phyloP scores from a whole-genome alignment of 768 basidiomycete genomes.

The Mycena leptocephala region DNA sequence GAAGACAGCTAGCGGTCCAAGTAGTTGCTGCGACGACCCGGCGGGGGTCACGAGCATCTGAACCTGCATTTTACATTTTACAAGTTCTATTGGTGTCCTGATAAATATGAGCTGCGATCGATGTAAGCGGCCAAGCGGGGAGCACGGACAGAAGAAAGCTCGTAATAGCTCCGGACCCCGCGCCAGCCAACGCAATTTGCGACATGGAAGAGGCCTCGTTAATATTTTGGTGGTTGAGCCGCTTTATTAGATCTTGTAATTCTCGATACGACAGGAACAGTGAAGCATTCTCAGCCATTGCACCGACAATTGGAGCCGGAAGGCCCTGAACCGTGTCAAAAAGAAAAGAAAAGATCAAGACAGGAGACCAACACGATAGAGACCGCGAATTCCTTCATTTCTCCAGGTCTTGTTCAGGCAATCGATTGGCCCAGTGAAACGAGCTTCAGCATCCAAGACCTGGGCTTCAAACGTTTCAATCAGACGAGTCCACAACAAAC shows the following conservation, averaged over 20 bases:
- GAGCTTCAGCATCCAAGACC: conserved; percentile 76
- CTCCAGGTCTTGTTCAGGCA: conserved; percentile 88
- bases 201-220: conserved; percentile 71
- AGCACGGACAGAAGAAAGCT: conserved; percentile 88
- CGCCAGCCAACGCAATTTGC: conserved; percentile 88
- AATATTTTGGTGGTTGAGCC: conserved; percentile 49
- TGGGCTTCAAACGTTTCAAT: conserved; percentile 60
- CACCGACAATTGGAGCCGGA: conserved; percentile 93
- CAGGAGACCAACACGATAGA: conserved; percentile 83
- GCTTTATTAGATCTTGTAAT: conserved; percentile 75
- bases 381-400: conserved; percentile 86
- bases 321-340: conserved; percentile 73
- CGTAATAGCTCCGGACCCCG: conserved; percentile 87
- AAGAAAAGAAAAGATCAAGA: background rate
- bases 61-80: conserved; percentile 96
- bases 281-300: conserved; percentile 94
- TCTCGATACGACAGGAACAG: conserved; percentile 92
- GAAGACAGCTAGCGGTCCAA: conserved; percentile 81
- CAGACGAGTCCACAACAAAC: background rate
- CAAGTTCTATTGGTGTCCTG: conserved; percentile 90
- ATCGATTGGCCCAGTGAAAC: conserved; percentile 91
- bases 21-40: conserved; percentile 52
- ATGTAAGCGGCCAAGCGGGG: background rate
- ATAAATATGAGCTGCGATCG: background rate
- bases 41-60: conserved; percentile 73